Evolutionary conservation across 495 filamentous ascomycete genomes (phyloP).

Genomic region (Glonium stellatum): DNA sequence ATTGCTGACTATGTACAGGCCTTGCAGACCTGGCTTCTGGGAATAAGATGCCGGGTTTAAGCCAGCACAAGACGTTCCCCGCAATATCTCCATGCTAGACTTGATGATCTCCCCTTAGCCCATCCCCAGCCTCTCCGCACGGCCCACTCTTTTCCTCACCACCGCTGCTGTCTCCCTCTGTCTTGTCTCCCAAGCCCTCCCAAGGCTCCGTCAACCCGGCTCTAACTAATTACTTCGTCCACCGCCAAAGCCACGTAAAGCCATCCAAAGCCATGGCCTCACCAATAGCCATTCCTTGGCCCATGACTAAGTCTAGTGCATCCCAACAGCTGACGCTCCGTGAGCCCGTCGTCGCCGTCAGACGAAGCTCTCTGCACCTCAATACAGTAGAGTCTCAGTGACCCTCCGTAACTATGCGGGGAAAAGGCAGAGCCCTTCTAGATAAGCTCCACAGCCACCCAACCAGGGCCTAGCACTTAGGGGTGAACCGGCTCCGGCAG

Average conservation of each 20-base stretch:
- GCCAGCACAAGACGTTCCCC: slow-evolving; percentile 17
- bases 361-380: background rate
- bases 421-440: background rate
- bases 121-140: slow-evolving; percentile 7
- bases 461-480: too few species aligned
- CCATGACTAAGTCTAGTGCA: background rate
- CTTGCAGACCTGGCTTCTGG: slow-evolving; percentile 2
- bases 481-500: background rate
- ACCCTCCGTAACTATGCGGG: background rate
- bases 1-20: background rate
- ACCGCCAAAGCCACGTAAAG: background rate
- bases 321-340: background rate
- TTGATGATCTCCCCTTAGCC: slow-evolving; percentile 7
- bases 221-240: slow-evolving; percentile 1
- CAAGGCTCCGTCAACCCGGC: slow-evolving; percentile 14
- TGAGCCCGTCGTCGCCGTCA: background rate
- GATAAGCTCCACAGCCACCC: background rate
- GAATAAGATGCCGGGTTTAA: slow-evolving; percentile 7
- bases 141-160: background rate
- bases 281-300: background rate
- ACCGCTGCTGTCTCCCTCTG: background rate
- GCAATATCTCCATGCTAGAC: slow-evolving; percentile 11
- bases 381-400: background rate
- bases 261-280: background rate
- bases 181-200: slow-evolving; percentile 1